Evolutionary conservation across 345 rosid genomes (phyloP).

Genomic region (Linum tenue): DNA sequence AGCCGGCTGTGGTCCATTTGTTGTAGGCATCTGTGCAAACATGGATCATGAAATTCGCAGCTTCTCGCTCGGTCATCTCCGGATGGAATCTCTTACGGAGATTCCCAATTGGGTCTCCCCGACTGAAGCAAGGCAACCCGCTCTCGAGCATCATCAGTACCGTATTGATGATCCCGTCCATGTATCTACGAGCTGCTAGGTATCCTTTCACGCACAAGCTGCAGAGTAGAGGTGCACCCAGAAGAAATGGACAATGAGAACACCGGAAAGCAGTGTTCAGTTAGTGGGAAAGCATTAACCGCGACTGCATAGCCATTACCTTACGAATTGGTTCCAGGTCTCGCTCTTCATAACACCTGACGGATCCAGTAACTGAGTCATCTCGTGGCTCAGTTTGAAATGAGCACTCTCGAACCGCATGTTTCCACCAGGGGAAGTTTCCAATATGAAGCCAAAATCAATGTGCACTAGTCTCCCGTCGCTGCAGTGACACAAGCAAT

Average conservation of each 20-base stretch:
- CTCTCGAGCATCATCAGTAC: constrained; percentile 92
- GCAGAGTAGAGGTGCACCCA: background rate
- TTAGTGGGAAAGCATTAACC: background rate
- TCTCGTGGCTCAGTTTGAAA: constrained; percentile 97
- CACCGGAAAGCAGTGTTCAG: background rate
- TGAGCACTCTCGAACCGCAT: constrained; percentile 97
- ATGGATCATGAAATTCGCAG: constrained; percentile 80
- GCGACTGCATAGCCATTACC: constrained; percentile 28
- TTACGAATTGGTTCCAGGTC: constrained; percentile 67
- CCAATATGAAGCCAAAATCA: constrained; percentile 95
- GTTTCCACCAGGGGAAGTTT: constrained; percentile 91
- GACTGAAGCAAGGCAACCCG: constrained; percentile 91
- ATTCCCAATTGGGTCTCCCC: constrained; percentile 94
- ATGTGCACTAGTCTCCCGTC: constrained; percentile 91
- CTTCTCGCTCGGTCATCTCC: constrained; percentile 94
- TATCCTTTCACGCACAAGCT: constrained; percentile 93
- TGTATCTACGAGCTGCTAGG: constrained; percentile 72
- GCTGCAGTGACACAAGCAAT: constrained; percentile 33
- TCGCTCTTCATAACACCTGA: constrained; percentile 92
- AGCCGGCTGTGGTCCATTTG: constrained; percentile 91
- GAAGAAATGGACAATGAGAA: background rate
- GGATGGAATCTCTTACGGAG: constrained; percentile 97
- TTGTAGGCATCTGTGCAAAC: constrained; percentile 91
- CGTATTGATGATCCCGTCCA: constrained; percentile 84
- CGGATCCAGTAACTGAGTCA: constrained; percentile 94